A percentile compares a stretch with the other conserved stretches of the same genome.
Conservation (phyloP, 805 yeast genomes). For the Wickerhamomyces bovis region DNA sequence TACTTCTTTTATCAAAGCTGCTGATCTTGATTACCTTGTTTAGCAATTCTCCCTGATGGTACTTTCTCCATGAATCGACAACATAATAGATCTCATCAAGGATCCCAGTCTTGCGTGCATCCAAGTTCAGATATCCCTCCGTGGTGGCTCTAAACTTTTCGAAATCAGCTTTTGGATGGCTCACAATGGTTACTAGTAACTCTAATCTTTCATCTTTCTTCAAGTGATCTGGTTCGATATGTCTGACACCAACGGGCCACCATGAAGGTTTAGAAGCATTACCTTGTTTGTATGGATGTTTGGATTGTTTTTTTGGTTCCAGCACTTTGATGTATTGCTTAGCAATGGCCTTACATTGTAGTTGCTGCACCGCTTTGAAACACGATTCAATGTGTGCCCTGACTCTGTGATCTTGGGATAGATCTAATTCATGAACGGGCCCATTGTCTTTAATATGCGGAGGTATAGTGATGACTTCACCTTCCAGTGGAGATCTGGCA, state of each 20-base stretch:
- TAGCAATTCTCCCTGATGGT: neutral
- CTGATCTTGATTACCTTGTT: neutral
- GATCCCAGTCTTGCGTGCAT: conserved; percentile 4
- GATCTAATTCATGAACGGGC: neutral
- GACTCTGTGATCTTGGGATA: neutral
- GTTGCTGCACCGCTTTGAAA: conserved; percentile 29
- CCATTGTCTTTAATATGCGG: neutral
- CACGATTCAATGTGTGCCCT: conserved; percentile 9
- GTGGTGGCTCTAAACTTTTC: conserved; percentile 2
- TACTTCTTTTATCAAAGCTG: neutral
- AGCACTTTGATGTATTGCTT: conserved; percentile 61
- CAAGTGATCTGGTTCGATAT: conserved; percentile 71
- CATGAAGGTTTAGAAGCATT: conserved; percentile 49
- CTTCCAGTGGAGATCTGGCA: neutral
- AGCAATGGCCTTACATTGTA: conserved; percentile 54
- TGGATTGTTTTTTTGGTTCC: conserved; percentile 62
- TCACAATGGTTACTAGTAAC: conserved; percentile 38
- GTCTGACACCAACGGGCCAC: conserved; percentile 64
- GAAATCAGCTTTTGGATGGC: conserved; percentile 12
- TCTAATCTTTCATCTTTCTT: conserved; percentile 49
- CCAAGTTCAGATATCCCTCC: neutral
- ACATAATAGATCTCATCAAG: conserved; percentile 13
- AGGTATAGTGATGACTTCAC: neutral
- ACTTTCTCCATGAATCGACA: conserved; percentile 1
- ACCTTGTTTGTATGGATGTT: conserved; percentile 54